Conservation (phyloP, 2,329 filamentous ascomycete species). For the Penicillium sp. region DNA sequence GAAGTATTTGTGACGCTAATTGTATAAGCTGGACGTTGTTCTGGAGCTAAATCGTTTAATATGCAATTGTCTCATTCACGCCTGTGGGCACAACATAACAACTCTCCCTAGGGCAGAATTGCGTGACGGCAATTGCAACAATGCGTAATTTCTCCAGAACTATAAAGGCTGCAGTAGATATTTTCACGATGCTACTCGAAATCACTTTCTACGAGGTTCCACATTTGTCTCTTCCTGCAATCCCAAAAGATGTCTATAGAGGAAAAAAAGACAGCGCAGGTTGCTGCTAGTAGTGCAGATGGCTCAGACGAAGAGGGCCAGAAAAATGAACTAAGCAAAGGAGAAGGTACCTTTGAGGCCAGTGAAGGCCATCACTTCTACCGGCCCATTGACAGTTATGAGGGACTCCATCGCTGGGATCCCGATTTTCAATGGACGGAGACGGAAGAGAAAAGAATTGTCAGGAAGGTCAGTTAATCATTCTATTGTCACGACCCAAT, state of each 20-base stretch:
- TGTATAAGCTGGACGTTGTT: too few species aligned
- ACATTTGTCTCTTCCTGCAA: not conserved
- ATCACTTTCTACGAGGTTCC: not conserved
- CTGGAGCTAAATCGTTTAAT: not conserved
- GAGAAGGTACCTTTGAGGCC: not conserved
- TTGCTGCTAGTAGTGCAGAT: not conserved
- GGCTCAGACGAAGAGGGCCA: not conserved
- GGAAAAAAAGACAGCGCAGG: not conserved
- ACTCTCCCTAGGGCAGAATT: not conserved
- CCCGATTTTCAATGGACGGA: conserved; percentile 41
- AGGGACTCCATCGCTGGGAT: conserved; percentile 48
- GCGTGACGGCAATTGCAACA: not conserved
- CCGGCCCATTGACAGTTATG: conserved; percentile 31
- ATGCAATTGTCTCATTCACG: not conserved
- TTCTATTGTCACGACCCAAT: not conserved
- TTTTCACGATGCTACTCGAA: not conserved
- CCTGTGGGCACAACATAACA: not conserved
- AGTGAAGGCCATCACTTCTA: not conserved
- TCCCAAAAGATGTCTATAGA: not conserved
- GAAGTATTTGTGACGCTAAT: not conserved
- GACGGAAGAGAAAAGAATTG: conserved; percentile 38
- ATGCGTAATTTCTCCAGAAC: not conserved
- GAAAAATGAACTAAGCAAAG: not conserved
- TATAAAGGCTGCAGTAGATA: not conserved
- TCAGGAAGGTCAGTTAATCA: conserved; percentile 23